Evolutionary conservation across 129 eudicot genomes (phyloP).

Genomic region (Lonicera japonica): DNA sequence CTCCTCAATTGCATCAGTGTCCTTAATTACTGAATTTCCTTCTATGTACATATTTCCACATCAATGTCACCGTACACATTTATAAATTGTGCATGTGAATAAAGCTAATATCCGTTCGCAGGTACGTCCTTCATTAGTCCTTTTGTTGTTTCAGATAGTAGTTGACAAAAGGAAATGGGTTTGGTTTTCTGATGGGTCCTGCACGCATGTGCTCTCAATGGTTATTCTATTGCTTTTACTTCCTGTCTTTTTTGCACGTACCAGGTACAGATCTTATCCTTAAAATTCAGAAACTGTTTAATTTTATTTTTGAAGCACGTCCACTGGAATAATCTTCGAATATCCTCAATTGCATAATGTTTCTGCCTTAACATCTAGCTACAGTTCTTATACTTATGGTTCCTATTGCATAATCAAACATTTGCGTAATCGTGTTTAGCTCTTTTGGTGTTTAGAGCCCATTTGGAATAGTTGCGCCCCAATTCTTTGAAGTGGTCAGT

Average conservation of each 20-base stretch:
- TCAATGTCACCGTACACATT: background rate
- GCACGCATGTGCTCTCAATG: conserved; percentile 5
- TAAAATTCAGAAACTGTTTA: background rate
- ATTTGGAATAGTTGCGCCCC: background rate
- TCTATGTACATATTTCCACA: background rate
- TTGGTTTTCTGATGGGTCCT: background rate
- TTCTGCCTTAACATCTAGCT: background rate
- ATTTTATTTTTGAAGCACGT: background rate
- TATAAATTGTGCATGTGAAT: background rate
- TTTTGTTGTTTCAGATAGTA: background rate
- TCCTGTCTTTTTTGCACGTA: background rate
- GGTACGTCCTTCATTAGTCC: background rate
- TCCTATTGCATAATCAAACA: background rate
- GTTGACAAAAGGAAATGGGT: background rate
- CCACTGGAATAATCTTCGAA: background rate
- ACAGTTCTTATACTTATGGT: background rate
- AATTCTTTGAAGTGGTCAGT: too few relatives aligned
- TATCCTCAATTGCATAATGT: background rate
- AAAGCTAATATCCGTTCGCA: background rate
- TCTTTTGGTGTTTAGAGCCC: background rate
- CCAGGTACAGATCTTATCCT: conserved; percentile 1
- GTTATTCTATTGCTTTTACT: background rate
- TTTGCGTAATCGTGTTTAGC: background rate
- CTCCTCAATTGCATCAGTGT: background rate
- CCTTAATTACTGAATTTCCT: background rate